Base-by-base conservation (phyloP, 2,329 filamentous ascomycete species). In the Helotiales sp. region DNA sequence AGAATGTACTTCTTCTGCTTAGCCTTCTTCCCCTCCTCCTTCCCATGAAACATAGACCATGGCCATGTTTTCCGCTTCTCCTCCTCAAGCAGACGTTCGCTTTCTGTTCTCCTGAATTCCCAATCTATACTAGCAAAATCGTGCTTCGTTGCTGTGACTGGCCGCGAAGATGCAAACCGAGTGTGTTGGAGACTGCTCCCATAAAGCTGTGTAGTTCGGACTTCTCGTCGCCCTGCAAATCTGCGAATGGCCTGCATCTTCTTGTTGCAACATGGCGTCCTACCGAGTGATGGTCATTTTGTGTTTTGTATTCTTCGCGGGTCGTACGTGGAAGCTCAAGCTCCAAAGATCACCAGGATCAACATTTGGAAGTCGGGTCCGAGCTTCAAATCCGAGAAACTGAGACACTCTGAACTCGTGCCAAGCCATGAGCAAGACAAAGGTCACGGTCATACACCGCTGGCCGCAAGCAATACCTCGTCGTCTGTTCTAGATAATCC, bases 1-100 rank as follows among this genome's bases (percentile, higher is more conserved):
- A 96, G 79, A 61, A 96, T 84, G 71, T 93, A 96, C 72, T 79
- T 80, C 57, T 74, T 74, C 40, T 72, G 19, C 40, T 44, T 44
- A 12, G 40, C 10, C 40, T 44, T 6, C 40, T 44, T 27, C 38
- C 2, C 38, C 15, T n/a, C 38, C 22, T 15, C 40, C 22, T 44
- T 44, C 3, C 22, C 40, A 12, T 24, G n/a, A 12, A 44, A 44
- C 19, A 25, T 44, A 13, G 22, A 44, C 40, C 22, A 44, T 3
- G 40, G 40, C 40, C 40, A 44, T 44, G 40, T 44, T 27, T 10
- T 13, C 3, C 10, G 24, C 19, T 44, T 44, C 5, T 25, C 13
- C 15, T 44, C 1, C 22, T 27, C 22, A 5, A 44, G 5, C 7
- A 19, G 40, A 12, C 22, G 40, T 5, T 15, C 5, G n/a, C 13